phyloP scores from a whole-genome alignment of 163 green algal species.

The Trebouxia gelatinosa region DNA sequence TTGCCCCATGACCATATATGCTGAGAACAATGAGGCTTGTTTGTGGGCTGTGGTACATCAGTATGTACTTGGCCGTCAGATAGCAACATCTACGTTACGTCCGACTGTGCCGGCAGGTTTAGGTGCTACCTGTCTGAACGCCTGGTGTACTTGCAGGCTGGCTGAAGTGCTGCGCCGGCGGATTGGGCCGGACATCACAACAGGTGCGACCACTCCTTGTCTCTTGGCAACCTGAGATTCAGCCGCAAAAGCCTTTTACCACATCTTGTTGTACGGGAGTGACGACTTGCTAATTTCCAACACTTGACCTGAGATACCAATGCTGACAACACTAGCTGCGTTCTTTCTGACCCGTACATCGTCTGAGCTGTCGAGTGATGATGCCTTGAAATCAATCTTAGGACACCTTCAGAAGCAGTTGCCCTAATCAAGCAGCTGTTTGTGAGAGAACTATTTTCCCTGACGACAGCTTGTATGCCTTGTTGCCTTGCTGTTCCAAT shows the following conservation, averaged over 20 bases:
- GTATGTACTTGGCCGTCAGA: background rate
- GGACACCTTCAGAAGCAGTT: constrained; percentile 39
- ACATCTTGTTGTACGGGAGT: too few species aligned
- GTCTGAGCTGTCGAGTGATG: constrained; percentile 26
- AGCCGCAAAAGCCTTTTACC: too few species aligned
- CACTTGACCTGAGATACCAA: constrained; percentile 29
- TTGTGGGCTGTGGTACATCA: background rate
- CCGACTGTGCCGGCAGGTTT: too few species aligned
- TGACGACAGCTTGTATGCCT: background rate
- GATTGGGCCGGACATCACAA: too few species aligned
- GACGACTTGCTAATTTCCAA: constrained; percentile 17
- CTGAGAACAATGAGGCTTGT: background rate
- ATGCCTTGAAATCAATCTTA: constrained; percentile 37
- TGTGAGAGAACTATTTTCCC: constrained; percentile 24
- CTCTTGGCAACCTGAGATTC: too few species aligned
- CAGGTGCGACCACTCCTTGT: too few species aligned
- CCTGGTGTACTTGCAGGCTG: too few species aligned
- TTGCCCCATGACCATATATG: constrained; percentile 12
- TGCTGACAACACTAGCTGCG: constrained; percentile 33
- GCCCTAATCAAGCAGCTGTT: background rate
- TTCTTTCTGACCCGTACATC: constrained; percentile 35
- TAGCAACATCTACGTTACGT: too few species aligned
- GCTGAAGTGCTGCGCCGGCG: too few species aligned
- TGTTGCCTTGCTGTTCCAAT: background rate
- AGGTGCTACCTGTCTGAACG: too few species aligned